A percentile compares a stretch with the other conserved stretches of the same genome.
These are phyloP conservation scores for Berkeleyomyces basicola DNA, from an alignment of 2,329 filamentous ascomycete genomes.

Conservation along the genomic window DNA sequence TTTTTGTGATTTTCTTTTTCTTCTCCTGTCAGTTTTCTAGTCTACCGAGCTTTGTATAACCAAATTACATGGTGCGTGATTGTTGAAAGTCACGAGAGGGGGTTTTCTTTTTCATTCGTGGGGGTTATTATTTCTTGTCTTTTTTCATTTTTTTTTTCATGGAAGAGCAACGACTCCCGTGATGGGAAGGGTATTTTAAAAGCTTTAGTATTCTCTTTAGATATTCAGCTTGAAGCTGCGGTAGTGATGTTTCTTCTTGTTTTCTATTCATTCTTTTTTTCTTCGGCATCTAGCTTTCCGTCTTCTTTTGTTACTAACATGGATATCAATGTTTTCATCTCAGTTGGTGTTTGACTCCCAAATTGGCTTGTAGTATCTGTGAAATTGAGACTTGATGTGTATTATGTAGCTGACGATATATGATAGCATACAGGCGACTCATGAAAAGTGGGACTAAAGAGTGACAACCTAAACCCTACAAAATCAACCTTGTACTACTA, in stretches of 20 bases:
- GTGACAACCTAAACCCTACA: background rate
- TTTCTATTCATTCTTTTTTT: slow-evolving; percentile 1
- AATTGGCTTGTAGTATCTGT: too few species aligned
- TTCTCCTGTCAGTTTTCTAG: background rate
- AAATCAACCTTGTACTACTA: background rate
- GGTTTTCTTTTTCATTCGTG: background rate
- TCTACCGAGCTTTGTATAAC: background rate
- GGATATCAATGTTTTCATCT: background rate
- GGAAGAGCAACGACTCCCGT: slow-evolving; percentile 1
- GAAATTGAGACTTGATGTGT: background rate
- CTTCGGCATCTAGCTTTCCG: background rate
- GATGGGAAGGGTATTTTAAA: background rate
- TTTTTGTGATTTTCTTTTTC: background rate
- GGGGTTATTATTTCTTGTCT: background rate
- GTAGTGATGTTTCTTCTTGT: slow-evolving; percentile 3
- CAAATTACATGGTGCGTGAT: background rate
- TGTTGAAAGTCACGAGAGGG: background rate
- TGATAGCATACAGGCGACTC: background rate
- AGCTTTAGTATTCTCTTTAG: background rate
- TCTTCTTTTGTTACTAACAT: background rate
- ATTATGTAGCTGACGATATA: slow-evolving; percentile 1
- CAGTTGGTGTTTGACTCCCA: slow-evolving; percentile 1
- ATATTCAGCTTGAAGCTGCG: background rate
- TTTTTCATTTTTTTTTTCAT: background rate
- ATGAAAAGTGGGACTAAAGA: background rate